Base-by-base conservation (phyloP, 1,284 basidiomycete species). In the Malassezia equina region DNA sequence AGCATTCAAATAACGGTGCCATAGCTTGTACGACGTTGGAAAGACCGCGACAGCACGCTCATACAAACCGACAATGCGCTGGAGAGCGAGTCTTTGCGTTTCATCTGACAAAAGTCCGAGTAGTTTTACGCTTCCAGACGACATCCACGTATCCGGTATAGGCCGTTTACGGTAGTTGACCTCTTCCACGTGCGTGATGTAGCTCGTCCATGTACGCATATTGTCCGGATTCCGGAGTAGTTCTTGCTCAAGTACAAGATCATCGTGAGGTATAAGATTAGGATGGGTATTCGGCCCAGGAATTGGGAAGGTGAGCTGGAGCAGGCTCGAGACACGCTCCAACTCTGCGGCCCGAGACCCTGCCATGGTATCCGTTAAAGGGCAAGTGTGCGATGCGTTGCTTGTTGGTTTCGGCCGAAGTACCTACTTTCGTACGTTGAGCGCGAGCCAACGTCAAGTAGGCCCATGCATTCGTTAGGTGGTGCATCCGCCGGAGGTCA, bases 231-330 rank as follows among this genome's bases (percentile, higher is more conserved):
- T 95, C 60, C 88, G 83, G 29, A 91, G 79, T n/a, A 98, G 81
- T 76, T 98, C 93, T 76, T 98, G 90, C 78, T 96, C 94, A 40
- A 88, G 83, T 59, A 84, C 81, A 31, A 95, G 75, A 76, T 96
- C 90, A 47, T 82, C 80, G 27, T 83, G 76, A 3, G 84, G 80
- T 63, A 96, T 80, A 49, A 96, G 80, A 54, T 84, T 79, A 15
- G 85, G 80, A 68, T 90, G 83, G 2, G 83, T 86, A 44, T 81
- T 77, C 8, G 90, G 90, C 7, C 81, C 85, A 11, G 93, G 93
- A 46, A 85, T 79, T 9, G 93, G 90, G 47, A 81, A 80, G 4
- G 90, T 88, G 60, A 95, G 77, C 15, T 90, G 88, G 69, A 95
- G 89, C 19, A 71, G 57, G 11, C 55, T 51, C 33, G 51, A 19